Conservation (phyloP, 805 yeast genomes). For the Starmerella etchellsii region DNA sequence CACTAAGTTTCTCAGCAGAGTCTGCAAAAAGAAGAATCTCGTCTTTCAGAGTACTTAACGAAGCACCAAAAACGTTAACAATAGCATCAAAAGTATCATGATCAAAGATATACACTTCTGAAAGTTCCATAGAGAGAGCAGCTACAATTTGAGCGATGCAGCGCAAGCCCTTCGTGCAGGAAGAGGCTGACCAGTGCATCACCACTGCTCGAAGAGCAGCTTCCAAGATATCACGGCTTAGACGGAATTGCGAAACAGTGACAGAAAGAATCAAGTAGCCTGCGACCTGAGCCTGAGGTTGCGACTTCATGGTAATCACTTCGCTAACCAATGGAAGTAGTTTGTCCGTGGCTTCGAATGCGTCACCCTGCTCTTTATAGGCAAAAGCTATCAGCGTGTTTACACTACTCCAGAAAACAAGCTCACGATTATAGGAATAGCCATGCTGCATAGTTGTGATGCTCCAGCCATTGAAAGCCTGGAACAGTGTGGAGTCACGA, state of each 20-base stretch:
- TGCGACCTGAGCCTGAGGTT: slow-evolving; percentile 58
- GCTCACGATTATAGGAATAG: slow-evolving; percentile 51
- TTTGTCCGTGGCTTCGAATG: slow-evolving; percentile 26
- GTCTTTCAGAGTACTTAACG: neutral
- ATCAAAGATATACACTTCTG: slow-evolving; percentile 6
- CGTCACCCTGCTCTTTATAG: slow-evolving; percentile 32
- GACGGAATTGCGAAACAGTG: slow-evolving; percentile 55
- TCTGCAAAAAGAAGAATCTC: neutral
- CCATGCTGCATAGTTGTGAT: slow-evolving; percentile 39
- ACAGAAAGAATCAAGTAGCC: slow-evolving; percentile 76
- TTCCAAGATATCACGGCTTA: slow-evolving; percentile 39
- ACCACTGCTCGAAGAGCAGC: slow-evolving; percentile 53
- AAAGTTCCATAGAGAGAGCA: slow-evolving; percentile 12
- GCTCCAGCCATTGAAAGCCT: slow-evolving; percentile 48
- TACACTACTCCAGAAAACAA: slow-evolving; percentile 67
- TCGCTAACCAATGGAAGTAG: slow-evolving; percentile 28
- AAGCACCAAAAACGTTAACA: slow-evolving; percentile 2
- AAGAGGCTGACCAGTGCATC: slow-evolving; percentile 31
- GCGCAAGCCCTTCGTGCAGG: slow-evolving; percentile 24
- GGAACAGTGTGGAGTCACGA: slow-evolving; percentile 53
- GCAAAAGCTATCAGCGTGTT: slow-evolving; percentile 59
- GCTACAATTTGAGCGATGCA: slow-evolving; percentile 27
- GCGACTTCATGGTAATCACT: slow-evolving; percentile 20
- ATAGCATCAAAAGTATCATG: slow-evolving; percentile 11
- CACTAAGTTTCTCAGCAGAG: neutral